Evolutionary conservation across 2,329 filamentous ascomycete species (phyloP), one percentile per base, ranked within the genome.

Genomic region (Fusarium brevicatenulatum): DNA sequence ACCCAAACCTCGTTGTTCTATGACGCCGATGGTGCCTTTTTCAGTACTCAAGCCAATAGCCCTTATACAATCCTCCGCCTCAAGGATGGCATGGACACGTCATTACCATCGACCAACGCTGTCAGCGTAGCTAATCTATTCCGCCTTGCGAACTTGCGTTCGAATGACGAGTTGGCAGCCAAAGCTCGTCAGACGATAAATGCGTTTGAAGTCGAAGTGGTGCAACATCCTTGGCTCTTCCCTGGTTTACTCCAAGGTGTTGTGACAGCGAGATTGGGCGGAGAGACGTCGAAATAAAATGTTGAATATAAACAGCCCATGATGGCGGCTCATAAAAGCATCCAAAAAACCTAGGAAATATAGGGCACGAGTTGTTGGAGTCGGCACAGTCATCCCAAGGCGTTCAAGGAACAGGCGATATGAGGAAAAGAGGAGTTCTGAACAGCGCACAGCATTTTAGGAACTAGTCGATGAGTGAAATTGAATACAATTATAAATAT

Each of bases 41-140:
- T 93, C 83, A 91, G 91, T 9, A 95, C 92, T 3, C 83, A 87
- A 9, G 83, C 85, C 18, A 82, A 87, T 46, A 90, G 91, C 15
- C 85, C 90, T 1, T 90, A 95, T 77, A 88, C 92, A 34, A 91
- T 98, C 66, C 89, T 98, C 68, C 92, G 95, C 30, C 88, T 98
- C 55, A 99, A 99, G 83, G 94, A 97, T 71, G 96, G 95, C 72
- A 98, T 98, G 88, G 96, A 99, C 81, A 94, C 94, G 9, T 92
- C 94, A 4, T 92, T 96, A 68, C 96, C 96, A 2, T 96, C 94
- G 1, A 92, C 93, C 57, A 99, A 99, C 79, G 94, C 94, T 43
- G 89, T 95, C 10, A 92, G 93, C n/a, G 93, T 94, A 0, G 88
- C 90, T 21, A 98, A 98, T 79, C 85, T 98, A n/a, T 93, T 96